phyloP scores from a whole-genome alignment of 202 grass and related monocot genomes.

The Zizania palustris region DNA sequence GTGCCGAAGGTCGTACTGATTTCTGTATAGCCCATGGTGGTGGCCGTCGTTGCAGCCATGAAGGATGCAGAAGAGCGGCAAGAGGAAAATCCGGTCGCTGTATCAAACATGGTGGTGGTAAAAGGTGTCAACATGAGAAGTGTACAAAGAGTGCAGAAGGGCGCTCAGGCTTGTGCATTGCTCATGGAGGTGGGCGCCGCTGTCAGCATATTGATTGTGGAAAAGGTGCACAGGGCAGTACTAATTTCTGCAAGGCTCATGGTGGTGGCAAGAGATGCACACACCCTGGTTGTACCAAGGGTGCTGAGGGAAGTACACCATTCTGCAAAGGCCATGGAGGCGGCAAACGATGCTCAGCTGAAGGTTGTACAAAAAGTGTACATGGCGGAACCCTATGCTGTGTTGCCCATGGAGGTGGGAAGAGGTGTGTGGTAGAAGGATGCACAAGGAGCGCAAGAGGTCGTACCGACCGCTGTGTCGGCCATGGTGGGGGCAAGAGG shows the following conservation, averaged over 20 bases:
- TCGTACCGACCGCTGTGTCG: conserved; percentile 69
- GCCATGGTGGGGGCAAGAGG: conserved; percentile 85
- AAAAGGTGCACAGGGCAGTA: conserved; percentile 83
- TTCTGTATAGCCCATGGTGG: conserved; percentile 85
- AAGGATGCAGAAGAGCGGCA: conserved; percentile 65
- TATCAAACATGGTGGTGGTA: conserved; percentile 92
- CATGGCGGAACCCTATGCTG: conserved; percentile 85
- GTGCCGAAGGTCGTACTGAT: conserved; percentile 82
- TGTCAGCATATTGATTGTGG: conserved; percentile 59
- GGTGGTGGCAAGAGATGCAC: conserved; percentile 91
- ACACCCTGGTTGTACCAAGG: conserved; percentile 58
- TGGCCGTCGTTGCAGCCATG: conserved; percentile 70
- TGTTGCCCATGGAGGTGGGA: conserved; percentile 82
- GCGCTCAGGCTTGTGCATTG: conserved; percentile 84
- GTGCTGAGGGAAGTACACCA: conserved; percentile 83
- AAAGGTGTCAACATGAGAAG: conserved; percentile 63
- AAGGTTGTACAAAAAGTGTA: conserved; percentile 72
- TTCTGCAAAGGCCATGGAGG: conserved; percentile 92
- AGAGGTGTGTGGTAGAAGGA: conserved; percentile 64
- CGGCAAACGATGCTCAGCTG: conserved; percentile 75
- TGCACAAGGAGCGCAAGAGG: conserved; percentile 88
- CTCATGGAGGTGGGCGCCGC: conserved; percentile 78
- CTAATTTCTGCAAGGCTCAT: conserved; percentile 78
- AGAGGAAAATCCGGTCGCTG: conserved; percentile 81
- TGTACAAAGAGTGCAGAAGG: conserved; percentile 87